Evolutionary conservation across 2,329 filamentous ascomycete species (phyloP).

Genomic region (Colletotrichum sp.): DNA sequence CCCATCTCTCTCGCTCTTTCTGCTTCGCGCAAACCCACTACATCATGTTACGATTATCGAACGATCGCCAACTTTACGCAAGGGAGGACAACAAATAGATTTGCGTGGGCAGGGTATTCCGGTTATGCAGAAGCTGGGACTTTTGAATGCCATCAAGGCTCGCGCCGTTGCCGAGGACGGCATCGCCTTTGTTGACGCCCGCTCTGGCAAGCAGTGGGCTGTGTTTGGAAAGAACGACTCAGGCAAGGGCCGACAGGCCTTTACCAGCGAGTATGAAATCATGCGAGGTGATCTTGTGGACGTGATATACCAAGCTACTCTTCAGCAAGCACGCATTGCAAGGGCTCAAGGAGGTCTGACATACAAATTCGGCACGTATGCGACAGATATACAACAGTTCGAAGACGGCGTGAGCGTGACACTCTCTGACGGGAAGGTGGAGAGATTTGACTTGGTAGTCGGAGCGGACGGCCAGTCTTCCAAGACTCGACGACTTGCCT

Average conservation of each 20-base stretch:
- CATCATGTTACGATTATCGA: constrained; percentile 48
- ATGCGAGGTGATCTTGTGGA: constrained; percentile 56
- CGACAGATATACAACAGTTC: constrained; percentile 26
- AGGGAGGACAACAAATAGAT: constrained; percentile 49
- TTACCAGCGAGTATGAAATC: constrained; percentile 59
- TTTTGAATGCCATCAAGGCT: constrained; percentile 38
- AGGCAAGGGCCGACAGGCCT: constrained; percentile 34
- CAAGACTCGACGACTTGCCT: constrained; percentile 43
- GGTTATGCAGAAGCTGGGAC: constrained; percentile 41
- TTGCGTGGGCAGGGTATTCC: constrained; percentile 45
- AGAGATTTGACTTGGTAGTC: constrained; percentile 55
- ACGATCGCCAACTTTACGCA: constrained; percentile 38
- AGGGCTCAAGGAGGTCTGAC: constrained; percentile 7
- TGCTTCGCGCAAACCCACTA: constrained; percentile 30
- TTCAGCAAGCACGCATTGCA: constrained; percentile 14
- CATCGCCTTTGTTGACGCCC: constrained; percentile 47
- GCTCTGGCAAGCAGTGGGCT: constrained; percentile 37
- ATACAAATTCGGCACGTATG: constrained; percentile 34
- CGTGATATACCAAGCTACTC: constrained; percentile 42
- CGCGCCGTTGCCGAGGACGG: constrained; percentile 52
- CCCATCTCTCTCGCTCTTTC: constrained; percentile 27
- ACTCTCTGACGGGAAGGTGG: constrained; percentile 47
- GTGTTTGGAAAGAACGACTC: constrained; percentile 42
- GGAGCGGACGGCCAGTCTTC: constrained; percentile 61
- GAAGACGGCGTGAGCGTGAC: constrained; percentile 23